Conservation (phyloP, 2,329 filamentous ascomycete species). For the Bipolaris zeicola region DNA sequence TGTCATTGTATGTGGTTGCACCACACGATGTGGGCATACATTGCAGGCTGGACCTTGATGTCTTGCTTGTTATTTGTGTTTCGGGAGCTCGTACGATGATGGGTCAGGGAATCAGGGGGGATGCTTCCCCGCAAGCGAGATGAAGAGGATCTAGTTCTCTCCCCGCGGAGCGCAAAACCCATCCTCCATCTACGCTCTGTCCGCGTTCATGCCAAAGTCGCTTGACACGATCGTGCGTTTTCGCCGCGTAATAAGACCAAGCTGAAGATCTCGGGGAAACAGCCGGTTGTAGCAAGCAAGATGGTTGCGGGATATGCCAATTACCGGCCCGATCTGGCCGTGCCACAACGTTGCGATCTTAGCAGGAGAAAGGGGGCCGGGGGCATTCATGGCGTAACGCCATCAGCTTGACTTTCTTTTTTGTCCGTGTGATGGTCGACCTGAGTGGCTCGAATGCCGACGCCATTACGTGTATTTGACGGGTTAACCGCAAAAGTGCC, state of each 20-base stretch:
- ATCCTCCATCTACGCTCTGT: conserved; percentile 5
- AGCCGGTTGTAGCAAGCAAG: conserved; percentile 3
- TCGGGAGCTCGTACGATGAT: conserved; percentile 9
- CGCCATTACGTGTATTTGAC: neutral
- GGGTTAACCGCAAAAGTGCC: conserved; percentile 2
- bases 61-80: conserved; percentile 9
- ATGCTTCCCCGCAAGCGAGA: conserved; percentile 17
- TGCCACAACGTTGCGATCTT: conserved; percentile 13
- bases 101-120: conserved; percentile 10
- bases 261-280: conserved; percentile 12
- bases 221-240: conserved; percentile 4
- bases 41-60: conserved; percentile 1
- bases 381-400: conserved; percentile 2
- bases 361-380: conserved; percentile 9
- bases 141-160: conserved; percentile 12
- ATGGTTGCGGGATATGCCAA: conserved; percentile 7
- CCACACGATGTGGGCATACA: conserved; percentile 6
- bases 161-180: conserved; percentile 5
- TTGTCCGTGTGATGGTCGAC: neutral
- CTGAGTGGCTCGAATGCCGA: neutral
- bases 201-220: conserved; percentile 8
- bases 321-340: conserved; percentile 13
- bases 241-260: conserved; percentile 2
- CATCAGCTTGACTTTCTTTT: neutral
- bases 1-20: conserved; percentile 8